phyloP scores from a whole-genome alignment of 257 asterid species.

The Solanum appendiculatum region DNA sequence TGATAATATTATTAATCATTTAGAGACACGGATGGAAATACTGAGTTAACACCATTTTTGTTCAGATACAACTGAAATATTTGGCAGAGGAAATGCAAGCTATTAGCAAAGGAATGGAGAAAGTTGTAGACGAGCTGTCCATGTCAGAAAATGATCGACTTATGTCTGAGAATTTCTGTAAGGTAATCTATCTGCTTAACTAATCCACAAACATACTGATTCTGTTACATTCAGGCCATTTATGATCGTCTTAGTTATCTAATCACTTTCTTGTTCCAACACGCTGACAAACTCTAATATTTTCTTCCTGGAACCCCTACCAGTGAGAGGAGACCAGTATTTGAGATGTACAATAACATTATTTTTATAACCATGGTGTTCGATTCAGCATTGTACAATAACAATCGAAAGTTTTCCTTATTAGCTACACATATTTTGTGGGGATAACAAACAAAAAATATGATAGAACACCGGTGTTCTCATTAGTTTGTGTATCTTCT shows the following conservation, averaged over 20 bases:
- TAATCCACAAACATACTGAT: not conserved
- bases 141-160: conserved; percentile 68
- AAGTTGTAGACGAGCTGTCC: conserved; percentile 53
- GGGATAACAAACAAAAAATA: not conserved
- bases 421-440: not conserved
- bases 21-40: not conserved
- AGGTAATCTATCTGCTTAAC: conserved; percentile 23
- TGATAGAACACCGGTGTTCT: not conserved
- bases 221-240: not conserved
- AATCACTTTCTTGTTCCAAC: not conserved
- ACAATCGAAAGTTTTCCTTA: not conserved
- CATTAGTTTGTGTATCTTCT: not conserved
- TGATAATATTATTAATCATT: not conserved
- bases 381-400: not conserved
- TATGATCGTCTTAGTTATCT: not conserved
- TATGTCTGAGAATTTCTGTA: conserved; percentile 52
- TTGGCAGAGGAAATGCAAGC: conserved; percentile 94
- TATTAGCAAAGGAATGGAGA: conserved; percentile 64
- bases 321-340: not conserved
- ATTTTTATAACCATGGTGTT: not conserved
- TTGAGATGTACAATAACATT: not conserved
- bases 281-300: not conserved
- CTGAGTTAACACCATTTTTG: not conserved
- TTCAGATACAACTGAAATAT: conserved; percentile 73
- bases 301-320: not conserved